These are phyloP conservation scores for Escallonia herrerae DNA, from an alignment of 129 eudicot species.

Conservation along the genomic window DNA sequence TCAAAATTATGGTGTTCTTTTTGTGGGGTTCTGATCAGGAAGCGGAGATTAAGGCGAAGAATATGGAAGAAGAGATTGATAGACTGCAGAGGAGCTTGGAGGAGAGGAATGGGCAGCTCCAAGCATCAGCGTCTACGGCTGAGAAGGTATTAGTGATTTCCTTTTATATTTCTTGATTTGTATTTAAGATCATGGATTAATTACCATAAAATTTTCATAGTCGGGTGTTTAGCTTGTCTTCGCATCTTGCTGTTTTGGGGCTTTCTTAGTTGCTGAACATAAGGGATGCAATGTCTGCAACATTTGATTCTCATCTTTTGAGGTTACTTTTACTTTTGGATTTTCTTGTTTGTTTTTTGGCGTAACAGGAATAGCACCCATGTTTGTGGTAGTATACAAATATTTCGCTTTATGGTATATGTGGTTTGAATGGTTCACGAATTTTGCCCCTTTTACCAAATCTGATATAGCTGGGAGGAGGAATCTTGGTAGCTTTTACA, in stretches of 20 bases:
- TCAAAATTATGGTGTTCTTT: not conserved
- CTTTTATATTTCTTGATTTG: not conserved
- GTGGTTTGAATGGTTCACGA: conserved; percentile 28
- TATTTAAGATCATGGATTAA: too few relatives aligned
- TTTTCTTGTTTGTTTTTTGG: conserved; percentile 33
- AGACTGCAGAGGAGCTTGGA: conserved; percentile 66
- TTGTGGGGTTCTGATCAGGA: conserved; percentile 34
- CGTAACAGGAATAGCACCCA: conserved; percentile 13
- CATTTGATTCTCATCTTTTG: conserved; percentile 18
- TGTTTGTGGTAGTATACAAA: conserved; percentile 1
- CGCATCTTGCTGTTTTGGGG: conserved; percentile 5
- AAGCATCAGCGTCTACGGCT: conserved; percentile 61
- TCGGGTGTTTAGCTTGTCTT: not conserved
- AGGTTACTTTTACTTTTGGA: conserved; percentile 29
- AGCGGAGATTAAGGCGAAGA: conserved; percentile 76
- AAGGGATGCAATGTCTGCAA: conserved; percentile 1
- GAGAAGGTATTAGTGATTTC: conserved; percentile 43
- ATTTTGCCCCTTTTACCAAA: conserved; percentile 29
- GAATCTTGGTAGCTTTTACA: not conserved
- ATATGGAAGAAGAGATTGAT: conserved; percentile 61
- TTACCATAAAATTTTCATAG: too few relatives aligned
- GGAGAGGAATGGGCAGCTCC: conserved; percentile 59
- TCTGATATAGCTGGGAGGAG: not conserved
- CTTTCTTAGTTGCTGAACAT: conserved; percentile 6
- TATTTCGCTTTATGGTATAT: conserved; percentile 30